Evolutionary conservation across 1,284 basidiomycete species (phyloP).

Genomic region (Ustilago curta): DNA sequence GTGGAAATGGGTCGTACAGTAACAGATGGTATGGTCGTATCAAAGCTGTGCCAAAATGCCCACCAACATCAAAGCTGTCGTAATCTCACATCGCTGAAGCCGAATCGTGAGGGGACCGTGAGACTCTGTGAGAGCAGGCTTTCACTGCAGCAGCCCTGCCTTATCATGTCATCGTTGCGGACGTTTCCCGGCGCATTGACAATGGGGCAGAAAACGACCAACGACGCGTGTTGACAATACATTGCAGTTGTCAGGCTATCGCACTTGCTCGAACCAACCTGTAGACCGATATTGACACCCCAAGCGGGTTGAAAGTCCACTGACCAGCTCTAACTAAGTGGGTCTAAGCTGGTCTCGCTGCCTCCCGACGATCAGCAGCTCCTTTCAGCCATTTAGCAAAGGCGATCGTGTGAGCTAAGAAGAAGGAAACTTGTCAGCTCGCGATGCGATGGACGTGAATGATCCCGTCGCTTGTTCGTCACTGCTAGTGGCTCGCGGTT

Average conservation of each 20-base stretch:
- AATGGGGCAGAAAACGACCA: not conserved
- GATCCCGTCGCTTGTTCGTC: not conserved
- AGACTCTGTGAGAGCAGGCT: not conserved
- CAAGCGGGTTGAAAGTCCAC: not conserved
- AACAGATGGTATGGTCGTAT: no score
- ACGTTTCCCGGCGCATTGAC: not conserved
- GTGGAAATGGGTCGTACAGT: no score
- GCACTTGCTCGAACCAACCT: not conserved
- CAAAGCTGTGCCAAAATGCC: not conserved
- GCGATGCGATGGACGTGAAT: no score
- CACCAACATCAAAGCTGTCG: constrained; percentile 5
- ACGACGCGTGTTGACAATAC: constrained; percentile 3
- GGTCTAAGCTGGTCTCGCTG: not conserved
- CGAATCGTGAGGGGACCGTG: not conserved
- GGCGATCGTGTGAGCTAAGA: not conserved
- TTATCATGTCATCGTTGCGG: no score
- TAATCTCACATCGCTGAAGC: not conserved
- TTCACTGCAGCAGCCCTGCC: not conserved
- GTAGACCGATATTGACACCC: not conserved
- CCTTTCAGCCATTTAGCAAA: not conserved
- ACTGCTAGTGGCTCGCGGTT: not conserved
- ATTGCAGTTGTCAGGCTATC: not conserved
- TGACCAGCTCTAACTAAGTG: not conserved
- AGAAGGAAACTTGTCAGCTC: no score
- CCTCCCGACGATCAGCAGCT: not conserved